phyloP scores from a whole-genome alignment of 2,329 filamentous ascomycete genomes.

The Botrytis tulipae region DNA sequence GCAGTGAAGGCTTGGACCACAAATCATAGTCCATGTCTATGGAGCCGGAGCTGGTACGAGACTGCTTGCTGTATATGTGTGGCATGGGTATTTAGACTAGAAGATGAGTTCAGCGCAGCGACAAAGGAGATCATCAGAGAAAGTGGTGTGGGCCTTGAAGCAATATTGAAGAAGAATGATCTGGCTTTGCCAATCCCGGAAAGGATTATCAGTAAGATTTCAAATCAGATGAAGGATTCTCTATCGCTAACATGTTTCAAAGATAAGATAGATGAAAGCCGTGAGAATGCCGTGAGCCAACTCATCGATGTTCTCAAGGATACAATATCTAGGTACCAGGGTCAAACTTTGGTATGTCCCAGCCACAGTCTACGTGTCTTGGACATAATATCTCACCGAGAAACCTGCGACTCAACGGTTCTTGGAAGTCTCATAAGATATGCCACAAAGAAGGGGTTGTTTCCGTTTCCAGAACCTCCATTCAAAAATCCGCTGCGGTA shows the following conservation, averaged over 20 bases:
- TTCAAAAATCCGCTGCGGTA: not conserved
- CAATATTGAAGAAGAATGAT: not conserved
- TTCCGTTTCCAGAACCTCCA: not conserved
- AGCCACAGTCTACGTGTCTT: not conserved
- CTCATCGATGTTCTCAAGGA: not conserved
- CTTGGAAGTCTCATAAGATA: not conserved
- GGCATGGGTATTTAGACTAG: not conserved
- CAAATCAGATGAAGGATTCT: too few relatives aligned
- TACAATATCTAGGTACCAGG: not conserved
- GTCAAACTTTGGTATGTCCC: too few relatives aligned
- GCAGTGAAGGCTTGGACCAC: not conserved
- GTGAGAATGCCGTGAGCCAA: not conserved
- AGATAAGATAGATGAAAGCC: not conserved
- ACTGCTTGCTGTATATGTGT: not conserved
- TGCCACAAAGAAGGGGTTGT: not conserved
- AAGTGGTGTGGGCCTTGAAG: not conserved
- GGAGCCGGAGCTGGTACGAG: rapidly evolving
- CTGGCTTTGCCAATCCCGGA: not conserved
- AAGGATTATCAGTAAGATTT: not conserved
- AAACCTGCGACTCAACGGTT: not conserved
- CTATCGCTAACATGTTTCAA: not conserved
- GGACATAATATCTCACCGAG: not conserved
- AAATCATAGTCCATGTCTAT: rapidly evolving
- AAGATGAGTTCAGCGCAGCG: not conserved
- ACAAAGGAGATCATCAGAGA: not conserved